A percentile compares a stretch with the other conserved stretches of the same genome.
These are phyloP conservation scores for Sisymbrium altissimum DNA, from an alignment of 345 rosid genomes.

Conservation along the genomic window DNA sequence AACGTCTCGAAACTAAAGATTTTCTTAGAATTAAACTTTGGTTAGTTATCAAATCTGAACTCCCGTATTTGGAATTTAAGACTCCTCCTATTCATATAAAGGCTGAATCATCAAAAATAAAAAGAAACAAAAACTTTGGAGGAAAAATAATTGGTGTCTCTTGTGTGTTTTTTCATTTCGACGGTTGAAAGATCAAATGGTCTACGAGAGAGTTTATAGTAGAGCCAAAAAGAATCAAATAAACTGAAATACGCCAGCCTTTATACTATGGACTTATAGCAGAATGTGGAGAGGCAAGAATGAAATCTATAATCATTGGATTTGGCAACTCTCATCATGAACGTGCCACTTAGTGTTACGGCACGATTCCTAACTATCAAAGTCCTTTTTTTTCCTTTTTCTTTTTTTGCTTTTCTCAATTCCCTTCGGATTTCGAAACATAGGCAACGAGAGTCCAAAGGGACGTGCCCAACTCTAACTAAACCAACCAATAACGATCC, in stretches of 20 bases:
- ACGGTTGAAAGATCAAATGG: no score
- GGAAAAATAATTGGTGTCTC: no score
- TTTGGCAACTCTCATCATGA: slow-evolving; percentile 14
- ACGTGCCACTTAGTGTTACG: slow-evolving; percentile 23
- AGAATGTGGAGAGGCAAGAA: not conserved
- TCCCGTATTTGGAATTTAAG: not conserved
- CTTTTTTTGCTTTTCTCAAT: no score
- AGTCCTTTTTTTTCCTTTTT: not conserved
- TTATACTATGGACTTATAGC: not conserved
- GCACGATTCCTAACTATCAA: slow-evolving; percentile 10
- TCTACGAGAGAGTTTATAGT: not conserved
- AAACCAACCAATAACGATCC: not conserved
- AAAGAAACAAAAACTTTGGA: no score
- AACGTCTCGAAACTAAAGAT: no score
- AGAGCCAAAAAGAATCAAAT: not conserved
- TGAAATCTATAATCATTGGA: slow-evolving; percentile 6
- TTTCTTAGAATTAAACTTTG: not conserved
- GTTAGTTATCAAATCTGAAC: not conserved
- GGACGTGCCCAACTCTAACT: slow-evolving; percentile 32
- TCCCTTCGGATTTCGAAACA: slow-evolving; percentile 6
- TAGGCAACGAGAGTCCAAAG: slow-evolving; percentile 9
- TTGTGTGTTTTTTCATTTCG: no score
- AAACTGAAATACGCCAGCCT: not conserved
- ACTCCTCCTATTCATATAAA: not conserved
- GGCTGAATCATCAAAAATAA: not conserved